Evolutionary conservation across 2,329 filamentous ascomycete species (phyloP).

Genomic region (Paradendryphiella salina): DNA sequence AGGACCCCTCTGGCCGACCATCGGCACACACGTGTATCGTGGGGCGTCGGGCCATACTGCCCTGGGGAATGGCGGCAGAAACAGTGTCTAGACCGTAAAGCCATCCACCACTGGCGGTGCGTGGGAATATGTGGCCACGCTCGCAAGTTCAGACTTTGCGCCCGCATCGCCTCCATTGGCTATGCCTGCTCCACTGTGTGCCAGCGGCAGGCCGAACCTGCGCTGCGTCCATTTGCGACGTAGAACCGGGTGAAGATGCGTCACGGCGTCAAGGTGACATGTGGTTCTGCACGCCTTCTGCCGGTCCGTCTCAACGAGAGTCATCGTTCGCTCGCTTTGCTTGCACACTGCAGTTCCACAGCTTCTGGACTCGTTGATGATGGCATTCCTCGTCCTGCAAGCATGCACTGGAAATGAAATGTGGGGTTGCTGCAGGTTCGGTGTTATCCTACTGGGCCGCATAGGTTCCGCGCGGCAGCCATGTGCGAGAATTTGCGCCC

Average conservation of each 20-base stretch:
- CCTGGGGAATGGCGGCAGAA: slow-evolving; percentile 3
- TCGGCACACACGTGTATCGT: slow-evolving; percentile 21
- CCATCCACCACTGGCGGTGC: slow-evolving; percentile 8
- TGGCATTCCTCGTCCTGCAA: slow-evolving; percentile 27
- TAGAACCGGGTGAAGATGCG: slow-evolving; percentile 21
- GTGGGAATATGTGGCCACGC: slow-evolving; percentile 11
- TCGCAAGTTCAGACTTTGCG: slow-evolving; percentile 22
- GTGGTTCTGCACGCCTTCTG: slow-evolving; percentile 5
- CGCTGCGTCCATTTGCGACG: slow-evolving; percentile 25
- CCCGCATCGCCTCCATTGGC: slow-evolving; percentile 20
- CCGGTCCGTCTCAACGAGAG: slow-evolving; percentile 19
- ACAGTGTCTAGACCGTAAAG: slow-evolving; percentile 3
- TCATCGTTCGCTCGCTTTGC: slow-evolving; percentile 22
- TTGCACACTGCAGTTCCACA: slow-evolving; percentile 21
- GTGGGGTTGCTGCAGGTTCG: slow-evolving; percentile 28
- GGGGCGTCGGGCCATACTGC: slow-evolving; percentile 9
- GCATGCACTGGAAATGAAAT: slow-evolving; percentile 42
- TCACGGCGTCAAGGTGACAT: slow-evolving; percentile 30
- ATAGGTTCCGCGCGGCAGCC: slow-evolving; percentile 29
- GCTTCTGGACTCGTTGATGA: slow-evolving; percentile 26
- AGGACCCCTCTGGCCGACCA: not conserved
- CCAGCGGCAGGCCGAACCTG: slow-evolving; percentile 28
- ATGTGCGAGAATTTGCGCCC: slow-evolving; percentile 27
- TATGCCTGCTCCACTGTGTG: slow-evolving; percentile 20
- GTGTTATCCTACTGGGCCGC: slow-evolving; percentile 26